phyloP scores from a whole-genome alignment of 2,329 filamentous ascomycete species.

The Aureobasidium sp. region DNA sequence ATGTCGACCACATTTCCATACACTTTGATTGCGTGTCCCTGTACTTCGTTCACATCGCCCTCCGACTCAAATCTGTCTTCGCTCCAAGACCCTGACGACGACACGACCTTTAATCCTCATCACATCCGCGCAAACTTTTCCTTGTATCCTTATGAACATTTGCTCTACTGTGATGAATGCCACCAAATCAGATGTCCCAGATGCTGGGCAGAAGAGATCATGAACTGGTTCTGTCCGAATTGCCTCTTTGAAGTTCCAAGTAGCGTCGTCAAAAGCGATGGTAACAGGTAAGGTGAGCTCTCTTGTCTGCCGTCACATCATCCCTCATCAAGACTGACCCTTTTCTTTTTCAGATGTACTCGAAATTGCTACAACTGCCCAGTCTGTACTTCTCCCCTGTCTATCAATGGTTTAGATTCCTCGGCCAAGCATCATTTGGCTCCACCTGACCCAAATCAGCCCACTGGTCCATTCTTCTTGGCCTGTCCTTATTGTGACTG shows the following conservation, averaged over 20 bases:
- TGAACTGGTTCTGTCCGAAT: slow-evolving; percentile 90
- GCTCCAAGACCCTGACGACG: slow-evolving; percentile 5
- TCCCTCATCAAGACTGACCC: slow-evolving; percentile 14
- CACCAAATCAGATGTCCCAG: slow-evolving; percentile 90
- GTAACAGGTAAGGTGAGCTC: slow-evolving; percentile 63
- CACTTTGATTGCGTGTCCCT: slow-evolving; percentile 59
- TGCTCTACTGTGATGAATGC: slow-evolving; percentile 96
- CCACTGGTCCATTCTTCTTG: slow-evolving; percentile 43
- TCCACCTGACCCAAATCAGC: slow-evolving; percentile 21
- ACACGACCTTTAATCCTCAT: slow-evolving; percentile 77
- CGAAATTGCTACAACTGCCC: slow-evolving; percentile 95
- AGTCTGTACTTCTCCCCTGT: slow-evolving; percentile 72
- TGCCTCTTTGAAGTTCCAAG: slow-evolving; percentile 95
- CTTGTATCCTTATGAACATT: slow-evolving; percentile 84
- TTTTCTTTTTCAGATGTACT: slow-evolving; percentile 48
- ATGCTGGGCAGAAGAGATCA: slow-evolving; percentile 87
- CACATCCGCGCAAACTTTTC: slow-evolving; percentile 82
- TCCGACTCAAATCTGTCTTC: neutral
- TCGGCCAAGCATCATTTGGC: slow-evolving; percentile 34
- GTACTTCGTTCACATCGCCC: slow-evolving; percentile 35
- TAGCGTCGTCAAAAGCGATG: slow-evolving; percentile 84
- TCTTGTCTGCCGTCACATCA: neutral
- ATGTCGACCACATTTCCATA: slow-evolving; percentile 52
- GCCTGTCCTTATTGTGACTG: slow-evolving; percentile 89
- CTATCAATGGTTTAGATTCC: slow-evolving; percentile 63